Conservation (phyloP, 306 rosid species). For the Senna siamea region DNA sequence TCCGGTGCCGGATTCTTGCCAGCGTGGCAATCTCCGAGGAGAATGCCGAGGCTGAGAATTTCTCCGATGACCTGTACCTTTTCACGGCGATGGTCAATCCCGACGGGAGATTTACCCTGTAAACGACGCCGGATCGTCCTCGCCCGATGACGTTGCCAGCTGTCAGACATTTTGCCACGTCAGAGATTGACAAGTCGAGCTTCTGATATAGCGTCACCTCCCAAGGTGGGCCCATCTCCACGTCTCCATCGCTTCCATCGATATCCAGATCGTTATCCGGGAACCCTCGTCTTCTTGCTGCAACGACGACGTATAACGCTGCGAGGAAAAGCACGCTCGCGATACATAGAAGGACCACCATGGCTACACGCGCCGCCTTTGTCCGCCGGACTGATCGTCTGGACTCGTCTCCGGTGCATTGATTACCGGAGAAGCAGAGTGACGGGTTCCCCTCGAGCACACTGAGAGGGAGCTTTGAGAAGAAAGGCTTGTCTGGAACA, state of each 20-base stretch:
- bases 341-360: conserved; percentile 69
- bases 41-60: conserved; percentile 73
- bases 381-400: conserved; percentile 37
- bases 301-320: conserved; percentile 69
- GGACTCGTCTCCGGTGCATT: conserved; percentile 39
- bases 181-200: conserved; percentile 75
- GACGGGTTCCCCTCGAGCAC: conserved; percentile 74
- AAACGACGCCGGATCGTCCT: conserved; percentile 89
- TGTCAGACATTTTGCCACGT: conserved; percentile 65
- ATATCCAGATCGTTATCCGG: conserved; percentile 50
- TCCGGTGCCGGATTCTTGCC: conserved; percentile 86
- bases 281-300: conserved; percentile 51
- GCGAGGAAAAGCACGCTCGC: conserved; percentile 75
- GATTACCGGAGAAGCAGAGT: conserved; percentile 65
- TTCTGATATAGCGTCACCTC: conserved; percentile 92
- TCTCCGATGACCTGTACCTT: conserved; percentile 59
- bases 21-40: conserved; percentile 86
- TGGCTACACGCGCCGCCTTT: conserved; percentile 74
- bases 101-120: conserved; percentile 50
- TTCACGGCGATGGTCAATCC: conserved; percentile 74
- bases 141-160: conserved; percentile 69
- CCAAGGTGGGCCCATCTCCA: conserved; percentile 88
- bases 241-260: conserved; percentile 55
- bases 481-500: conserved; percentile 83
- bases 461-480: conserved; percentile 73